Conservation (phyloP, 139 green algal species). For the Ostreobium quekettii region DNA sequence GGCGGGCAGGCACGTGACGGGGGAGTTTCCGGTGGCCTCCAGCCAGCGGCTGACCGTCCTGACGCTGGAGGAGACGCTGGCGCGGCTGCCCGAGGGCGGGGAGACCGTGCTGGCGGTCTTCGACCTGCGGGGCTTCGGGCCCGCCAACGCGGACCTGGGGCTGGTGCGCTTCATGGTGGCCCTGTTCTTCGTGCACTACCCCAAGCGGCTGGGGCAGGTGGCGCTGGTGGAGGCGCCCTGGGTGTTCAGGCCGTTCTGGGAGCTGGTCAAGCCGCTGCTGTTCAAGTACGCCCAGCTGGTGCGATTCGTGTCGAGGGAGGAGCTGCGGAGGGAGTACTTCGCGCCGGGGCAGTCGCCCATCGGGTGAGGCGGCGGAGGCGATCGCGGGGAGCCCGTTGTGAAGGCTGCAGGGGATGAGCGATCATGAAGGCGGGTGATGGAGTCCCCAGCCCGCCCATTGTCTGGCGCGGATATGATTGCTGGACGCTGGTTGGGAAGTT, state of each 20-base stretch:
- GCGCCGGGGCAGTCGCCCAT: constrained; percentile 39
- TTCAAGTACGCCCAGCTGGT: constrained; percentile 46
- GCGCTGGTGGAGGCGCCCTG: constrained; percentile 89
- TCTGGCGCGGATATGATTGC: no score
- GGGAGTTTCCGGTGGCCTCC: constrained; percentile 45
- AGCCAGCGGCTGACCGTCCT: constrained; percentile 62
- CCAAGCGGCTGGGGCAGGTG: constrained; percentile 76
- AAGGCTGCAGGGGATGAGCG: no score
- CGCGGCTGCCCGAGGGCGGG: constrained; percentile 31
- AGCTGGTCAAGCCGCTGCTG: constrained; percentile 72
- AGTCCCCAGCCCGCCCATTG: no score
- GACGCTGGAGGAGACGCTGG: constrained; percentile 61
- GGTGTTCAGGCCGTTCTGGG: constrained; percentile 83
- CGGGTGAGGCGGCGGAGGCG: no score
- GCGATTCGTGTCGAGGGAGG: constrained; percentile 51
- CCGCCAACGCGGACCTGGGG: constrained; percentile 72
- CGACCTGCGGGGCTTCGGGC: constrained; percentile 75
- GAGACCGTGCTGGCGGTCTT: constrained; percentile 89
- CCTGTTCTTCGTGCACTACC: constrained; percentile 93
- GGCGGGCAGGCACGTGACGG: constrained; percentile 30
- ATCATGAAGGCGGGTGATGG: no score
- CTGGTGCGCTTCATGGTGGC: constrained; percentile 89
- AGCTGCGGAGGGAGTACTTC: constrained; percentile 70
- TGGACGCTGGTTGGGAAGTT: no score
- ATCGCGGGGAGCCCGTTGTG: no score